Evolutionary conservation across 768 basidiomycete species (phyloP), one percentile per base, ranked within the genome.

Genomic region (Leccinum boreale): DNA sequence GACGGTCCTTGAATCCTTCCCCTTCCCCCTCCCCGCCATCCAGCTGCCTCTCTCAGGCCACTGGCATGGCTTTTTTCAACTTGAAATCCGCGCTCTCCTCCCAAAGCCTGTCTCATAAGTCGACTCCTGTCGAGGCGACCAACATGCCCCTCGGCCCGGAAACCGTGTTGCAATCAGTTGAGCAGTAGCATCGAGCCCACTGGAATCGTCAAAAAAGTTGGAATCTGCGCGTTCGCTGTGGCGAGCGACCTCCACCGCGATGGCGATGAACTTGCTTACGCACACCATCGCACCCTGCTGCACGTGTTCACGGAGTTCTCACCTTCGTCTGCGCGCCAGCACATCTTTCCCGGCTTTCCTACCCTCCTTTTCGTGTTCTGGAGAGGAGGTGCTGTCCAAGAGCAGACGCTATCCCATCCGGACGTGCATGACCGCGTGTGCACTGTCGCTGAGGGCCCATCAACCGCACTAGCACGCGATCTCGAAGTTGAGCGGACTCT

Each of bases 181-280:
- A 9, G 11, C 23, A 15, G 14, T 24, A 17, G 19, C 8, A 19
- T n/a, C 15, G 33, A 57, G 7, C 24, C 59, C 7, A 24, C 56
- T 15, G 46, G 54, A n/a, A 21, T 54, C 4, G 56, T 67, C 5
- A n/a, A 29, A 17, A 65, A 52, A 26, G 42, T 63, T 11, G 61
- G 59, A 6, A 29, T 65, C 2, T 66, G 57, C 0, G 59, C 57
- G 1, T 19, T 33, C 0, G 15, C 46, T 17, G 6, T 19, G 1
- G 57, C 58, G 0, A 6, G 50, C 1, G 62, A 66, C 2, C 35
- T 31, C 6, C 55, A 29, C 48, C 8, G 7, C 3, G 42, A 19
- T 0, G 53, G 33, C 10, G 19, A 46, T 1, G 23, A 33, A 3
- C 17, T 49, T 2, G 50, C 33, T 5, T 29, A 29, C 12, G 2